phyloP scores from a whole-genome alignment of 129 eudicot species.

The Flaveria robusta region DNA sequence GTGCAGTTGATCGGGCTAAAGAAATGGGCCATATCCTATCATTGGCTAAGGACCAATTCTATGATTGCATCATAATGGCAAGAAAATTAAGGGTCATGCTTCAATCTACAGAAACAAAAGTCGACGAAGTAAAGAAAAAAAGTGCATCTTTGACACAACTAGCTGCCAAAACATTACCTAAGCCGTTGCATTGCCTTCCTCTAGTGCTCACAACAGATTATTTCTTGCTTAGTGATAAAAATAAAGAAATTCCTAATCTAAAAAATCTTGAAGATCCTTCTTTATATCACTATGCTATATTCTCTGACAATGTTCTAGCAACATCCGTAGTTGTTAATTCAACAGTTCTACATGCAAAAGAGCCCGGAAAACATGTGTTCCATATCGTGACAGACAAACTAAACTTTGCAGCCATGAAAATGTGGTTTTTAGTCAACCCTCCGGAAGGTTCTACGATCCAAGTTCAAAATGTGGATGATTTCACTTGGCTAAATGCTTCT shows the following conservation, averaged over 20 bases:
- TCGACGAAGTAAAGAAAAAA: constrained; percentile 61
- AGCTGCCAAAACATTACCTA: constrained; percentile 97
- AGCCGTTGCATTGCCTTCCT: constrained; percentile 89
- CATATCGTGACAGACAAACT: constrained; percentile 96
- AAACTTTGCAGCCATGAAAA: constrained; percentile 94
- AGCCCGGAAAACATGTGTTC: constrained; percentile 91
- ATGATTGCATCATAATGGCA: constrained; percentile 73
- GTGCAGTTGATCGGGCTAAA: constrained; percentile 91
- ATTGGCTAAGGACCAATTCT: constrained; percentile 79
- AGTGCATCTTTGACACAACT: constrained; percentile 91
- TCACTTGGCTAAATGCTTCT: constrained; percentile 88
- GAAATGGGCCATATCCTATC: constrained; percentile 89
- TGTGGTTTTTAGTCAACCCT: constrained; percentile 93
- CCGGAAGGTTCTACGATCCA: constrained; percentile 66
- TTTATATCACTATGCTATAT: constrained; percentile 87
- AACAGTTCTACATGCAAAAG: constrained; percentile 79
- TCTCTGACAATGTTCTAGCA: constrained; percentile 97
- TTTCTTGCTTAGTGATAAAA: constrained; percentile 47
- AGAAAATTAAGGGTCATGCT: constrained; percentile 93
- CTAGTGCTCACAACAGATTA: constrained; percentile 75
- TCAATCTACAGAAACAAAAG: constrained; percentile 70
- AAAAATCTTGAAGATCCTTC: constrained; percentile 72
- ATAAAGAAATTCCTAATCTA: constrained; percentile 50
- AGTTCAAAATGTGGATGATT: constrained; percentile 85
- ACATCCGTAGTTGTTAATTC: constrained; percentile 95